Base-by-base conservation (phyloP, 805 yeast species). In the Yamadazyma scolyti region DNA sequence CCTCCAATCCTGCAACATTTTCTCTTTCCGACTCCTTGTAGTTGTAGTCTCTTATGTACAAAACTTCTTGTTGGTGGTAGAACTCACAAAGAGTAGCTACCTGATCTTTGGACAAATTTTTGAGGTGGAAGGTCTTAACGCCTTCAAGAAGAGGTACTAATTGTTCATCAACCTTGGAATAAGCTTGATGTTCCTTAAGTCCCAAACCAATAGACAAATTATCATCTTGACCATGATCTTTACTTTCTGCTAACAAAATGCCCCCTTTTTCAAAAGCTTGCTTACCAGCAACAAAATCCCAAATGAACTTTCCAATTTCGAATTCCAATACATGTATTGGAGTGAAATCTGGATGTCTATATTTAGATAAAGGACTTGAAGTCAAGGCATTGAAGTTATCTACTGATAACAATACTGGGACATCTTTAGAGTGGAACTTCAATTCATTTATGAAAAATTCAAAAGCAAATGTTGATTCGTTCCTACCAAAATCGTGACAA, bases 321-420 rank as follows among this genome's bases (percentile, higher is more conserved):
- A 88, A 68, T 17, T 80, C 72, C 14, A 68, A 65, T 37, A 79
- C 67, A 44, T 75, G 75, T 34, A 88, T 71, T 7, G 69, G 69
- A 23, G 61, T 53, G 58, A 78, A 77, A 15, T 74, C 62, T 1
- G 69, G 55, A 48, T 79, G 71, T 44, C 73, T 71, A 60, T 88
- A 86, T 23, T 60, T 67, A 6, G 95, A 74, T 31, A 56, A 56
- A 5, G 82, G 68, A 18, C 58, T 47, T 22, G 77, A 71, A 9
- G 77, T 53, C 35, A 85, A 57, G 3, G 79, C 75, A 37, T 85
- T 78, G 49, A 86, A 69, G 49, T 83, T 79, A 54, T 88, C 97
- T 25, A 87, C 68, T 3, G 94, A 69, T 25, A 86, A 64, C 30
- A 74, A 62, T 7, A 82, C 80, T 4, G 90, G 89, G 22, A 63